Evolutionary conservation across 2,329 filamentous ascomycete genomes (phyloP).

Genomic region (Aspergillus quadricinctus): DNA sequence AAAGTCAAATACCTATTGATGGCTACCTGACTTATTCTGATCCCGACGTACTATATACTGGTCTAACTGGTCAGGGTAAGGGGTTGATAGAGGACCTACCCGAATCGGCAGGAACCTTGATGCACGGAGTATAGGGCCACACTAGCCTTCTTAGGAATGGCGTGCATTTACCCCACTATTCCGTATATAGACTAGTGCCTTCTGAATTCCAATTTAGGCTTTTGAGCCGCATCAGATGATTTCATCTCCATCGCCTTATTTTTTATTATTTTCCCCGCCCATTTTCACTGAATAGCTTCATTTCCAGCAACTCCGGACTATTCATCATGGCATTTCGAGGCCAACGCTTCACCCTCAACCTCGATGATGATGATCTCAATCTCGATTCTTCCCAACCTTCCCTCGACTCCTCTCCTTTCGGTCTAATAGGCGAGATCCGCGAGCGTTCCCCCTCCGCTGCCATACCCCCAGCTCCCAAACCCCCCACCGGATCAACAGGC

Average conservation of each 20-base stretch:
- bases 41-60: not conserved
- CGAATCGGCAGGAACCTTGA: conserved; percentile 8
- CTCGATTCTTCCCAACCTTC: conserved; percentile 20
- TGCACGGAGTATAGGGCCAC: not conserved
- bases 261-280: conserved; percentile 5
- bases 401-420: conserved; percentile 20
- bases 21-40: not conserved
- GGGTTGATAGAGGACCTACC: conserved; percentile 2
- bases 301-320: not conserved
- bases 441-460: conserved; percentile 61
- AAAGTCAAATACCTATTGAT: not conserved
- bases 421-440: conserved; percentile 68
- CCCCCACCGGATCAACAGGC: conserved; percentile 59
- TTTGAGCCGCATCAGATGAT: conserved; percentile 33
- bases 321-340: conserved; percentile 50
- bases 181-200: conserved; percentile 12
- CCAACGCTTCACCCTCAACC: conserved; percentile 57
- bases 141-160: conserved; percentile 6
- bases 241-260: conserved; percentile 23
- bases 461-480: conserved; percentile 46
- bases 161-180: conserved; percentile 18
- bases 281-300: not conserved
- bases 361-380: conserved; percentile 51
- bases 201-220: conserved; percentile 29
- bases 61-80: not conserved